Percentiles rank a stretch among this genome's conserved stretches.
phyloP scores from a whole-genome alignment of 371 early-diverging fungal species.

The Mucor plumbeus region DNA sequence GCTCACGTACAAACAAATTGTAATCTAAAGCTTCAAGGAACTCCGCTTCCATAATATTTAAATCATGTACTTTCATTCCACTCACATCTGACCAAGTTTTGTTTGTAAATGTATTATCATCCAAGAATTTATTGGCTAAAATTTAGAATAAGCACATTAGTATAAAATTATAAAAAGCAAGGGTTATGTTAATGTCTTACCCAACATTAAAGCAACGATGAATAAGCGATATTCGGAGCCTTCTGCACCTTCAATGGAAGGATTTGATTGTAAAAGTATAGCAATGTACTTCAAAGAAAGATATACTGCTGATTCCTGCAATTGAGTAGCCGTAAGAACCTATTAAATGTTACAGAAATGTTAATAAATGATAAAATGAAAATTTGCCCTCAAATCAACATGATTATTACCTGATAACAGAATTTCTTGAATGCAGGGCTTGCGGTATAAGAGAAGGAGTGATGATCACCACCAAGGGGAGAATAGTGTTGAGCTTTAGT shows the following conservation, averaged over 20 bases:
- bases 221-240: constrained; percentile 83
- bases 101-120: constrained; percentile 75
- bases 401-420: constrained; percentile 54
- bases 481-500: constrained; percentile 16
- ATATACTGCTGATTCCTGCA: constrained; percentile 61
- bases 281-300: constrained; percentile 66
- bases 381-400: not conserved
- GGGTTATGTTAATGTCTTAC: constrained; percentile 22
- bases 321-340: constrained; percentile 62
- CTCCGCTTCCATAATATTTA: constrained; percentile 76
- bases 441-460: constrained; percentile 43
- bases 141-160: not conserved
- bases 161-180: not conserved
- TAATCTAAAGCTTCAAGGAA: constrained; percentile 68
- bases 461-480: constrained; percentile 23
- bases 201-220: constrained; percentile 77
- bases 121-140: constrained; percentile 69
- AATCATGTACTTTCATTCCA: constrained; percentile 64
- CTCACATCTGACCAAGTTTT: constrained; percentile 31
- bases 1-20: constrained; percentile 61
- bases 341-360: not conserved
- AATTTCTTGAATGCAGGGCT: constrained; percentile 67
- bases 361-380: not conserved
- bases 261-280: constrained; percentile 61
- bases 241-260: constrained; percentile 63